Conservation (phyloP, 352 stramenopile genomes). For the Phytophthora parvispora region DNA sequence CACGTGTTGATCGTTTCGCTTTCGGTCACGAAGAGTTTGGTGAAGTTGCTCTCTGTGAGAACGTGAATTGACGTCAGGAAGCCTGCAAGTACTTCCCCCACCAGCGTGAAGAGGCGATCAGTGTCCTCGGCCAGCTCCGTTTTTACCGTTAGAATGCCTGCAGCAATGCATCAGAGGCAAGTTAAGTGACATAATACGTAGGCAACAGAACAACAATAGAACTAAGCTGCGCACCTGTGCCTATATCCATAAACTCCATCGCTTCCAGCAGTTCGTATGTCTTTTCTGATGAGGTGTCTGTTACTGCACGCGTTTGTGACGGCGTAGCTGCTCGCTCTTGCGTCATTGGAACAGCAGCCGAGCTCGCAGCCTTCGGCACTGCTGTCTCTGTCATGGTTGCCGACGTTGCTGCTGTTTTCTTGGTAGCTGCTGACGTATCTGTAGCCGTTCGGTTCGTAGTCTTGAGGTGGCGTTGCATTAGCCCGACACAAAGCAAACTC, state of each 20-base stretch:
- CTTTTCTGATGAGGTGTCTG: constrained; percentile 54
- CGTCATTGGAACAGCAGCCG: not conserved
- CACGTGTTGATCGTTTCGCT: constrained; percentile 86
- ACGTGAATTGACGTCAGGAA: constrained; percentile 77
- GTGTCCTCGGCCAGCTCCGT: constrained; percentile 82
- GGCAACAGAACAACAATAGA: not conserved
- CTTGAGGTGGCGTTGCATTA: constrained; percentile 89
- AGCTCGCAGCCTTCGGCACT: not conserved
- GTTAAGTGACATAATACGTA: not conserved
- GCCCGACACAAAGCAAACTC: constrained; percentile 82
- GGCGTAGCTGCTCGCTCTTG: constrained; percentile 14
- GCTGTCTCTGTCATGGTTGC: not conserved
- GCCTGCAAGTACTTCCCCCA: constrained; percentile 67
- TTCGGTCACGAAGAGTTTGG: constrained; percentile 78
- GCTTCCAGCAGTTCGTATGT: constrained; percentile 89
- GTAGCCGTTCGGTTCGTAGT: constrained; percentile 31
- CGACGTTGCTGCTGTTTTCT: not conserved
- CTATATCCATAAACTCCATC: constrained; percentile 93
- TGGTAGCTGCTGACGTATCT: constrained; percentile 1
- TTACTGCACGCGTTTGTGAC: constrained; percentile 13
- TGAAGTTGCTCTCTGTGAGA: constrained; percentile 73
- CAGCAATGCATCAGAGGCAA: constrained; percentile 5
- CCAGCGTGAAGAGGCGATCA: constrained; percentile 70
- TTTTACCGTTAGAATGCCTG: constrained; percentile 88
- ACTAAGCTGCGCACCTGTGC: constrained; percentile 50